Base-by-base conservation (phyloP, 2,329 filamentous ascomycete genomes). In the Colletotrichum spinosum region DNA sequence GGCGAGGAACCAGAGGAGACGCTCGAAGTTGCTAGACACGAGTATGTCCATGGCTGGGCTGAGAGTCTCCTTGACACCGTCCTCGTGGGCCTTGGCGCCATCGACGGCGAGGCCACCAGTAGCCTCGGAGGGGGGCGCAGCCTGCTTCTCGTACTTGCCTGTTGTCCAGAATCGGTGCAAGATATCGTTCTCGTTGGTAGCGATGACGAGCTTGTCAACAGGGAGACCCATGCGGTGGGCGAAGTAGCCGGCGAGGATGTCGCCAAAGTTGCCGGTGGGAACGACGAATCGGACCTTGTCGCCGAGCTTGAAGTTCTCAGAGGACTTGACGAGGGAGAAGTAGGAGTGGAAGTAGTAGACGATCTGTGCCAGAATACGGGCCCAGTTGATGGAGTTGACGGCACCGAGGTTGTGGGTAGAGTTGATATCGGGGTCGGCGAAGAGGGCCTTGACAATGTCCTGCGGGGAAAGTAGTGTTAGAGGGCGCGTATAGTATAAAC, bases 41-140 rank as follows among this genome's bases (percentile, higher is more conserved):
- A 98, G 84, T 70, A 98, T 98, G 77, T 99, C 96, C 96, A 99
- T 98, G 50, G 96, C 96, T 0, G 96, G 96, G 71, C 91, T 94
- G 55, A 97, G 86, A 0, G 96, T 99, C 81, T 97, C 94, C 80
- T 93, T 94, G 68, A 95, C 93, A 42, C 92, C 93, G 49, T 88
- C 87, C 70, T 88, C 83, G 38, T 93, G 89, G 8, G 88, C 88
- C 71, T 86, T 84, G 53, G 79, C 83, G 6, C 88, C 88, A 68
- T 91, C 86, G 7, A 87, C 82, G 8, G 86, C 77, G 46, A 94
- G 87, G 34, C 91, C 91, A 42, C 87, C 87, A 69, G 87, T 81
- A 1, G 88, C 86, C 55, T 85, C 83, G 7, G 79, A 73, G 2
- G 86, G 87, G 59, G 85, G 80, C 8, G 88, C 83, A 10, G 89